Conservation (phyloP, 768 basidiomycete species). For the Crucibulum laeve region DNA sequence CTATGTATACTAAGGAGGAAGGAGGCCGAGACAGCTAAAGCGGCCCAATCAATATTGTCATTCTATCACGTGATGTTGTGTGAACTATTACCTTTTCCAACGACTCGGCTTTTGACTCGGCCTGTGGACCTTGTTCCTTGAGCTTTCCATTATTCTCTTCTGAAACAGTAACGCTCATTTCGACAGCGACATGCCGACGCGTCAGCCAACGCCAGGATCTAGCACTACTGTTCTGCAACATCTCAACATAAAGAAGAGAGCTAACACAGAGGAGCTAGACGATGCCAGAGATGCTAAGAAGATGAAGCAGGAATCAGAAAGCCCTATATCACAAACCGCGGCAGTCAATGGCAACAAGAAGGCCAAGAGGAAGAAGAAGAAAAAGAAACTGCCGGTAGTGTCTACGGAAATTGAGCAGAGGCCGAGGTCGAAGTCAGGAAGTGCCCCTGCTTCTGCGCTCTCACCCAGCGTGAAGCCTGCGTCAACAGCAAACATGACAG, state of each 20-base stretch:
- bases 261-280: conserved; percentile 20
- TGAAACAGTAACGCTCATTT: background rate
- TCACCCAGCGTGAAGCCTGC: background rate
- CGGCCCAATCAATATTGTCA: too few species aligned
- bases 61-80: too few species aligned
- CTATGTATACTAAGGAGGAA: too few species aligned
- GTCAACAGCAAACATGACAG: too few species aligned
- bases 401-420: conserved; percentile 10
- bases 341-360: conserved; percentile 26
- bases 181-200: conserved; percentile 17
- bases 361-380: conserved; percentile 32
- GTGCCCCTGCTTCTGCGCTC: background rate
- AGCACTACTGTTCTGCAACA: conserved; percentile 16
- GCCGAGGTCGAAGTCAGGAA: conserved; percentile 4
- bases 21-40: too few species aligned
- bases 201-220: conserved; percentile 29
- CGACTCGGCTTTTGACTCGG: too few species aligned
- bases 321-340: conserved; percentile 3
- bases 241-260: conserved; percentile 27
- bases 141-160: background rate
- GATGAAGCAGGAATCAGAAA: conserved; percentile 19
- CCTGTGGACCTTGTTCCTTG: too few species aligned
- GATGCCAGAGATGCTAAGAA: conserved; percentile 25
- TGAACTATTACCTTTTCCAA: too few species aligned
- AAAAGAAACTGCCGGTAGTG: conserved; percentile 29